These are phyloP conservation scores for Nakaseomyces sp. DNA, from an alignment of 1,139 yeast genomes.

Conservation along the genomic window DNA sequence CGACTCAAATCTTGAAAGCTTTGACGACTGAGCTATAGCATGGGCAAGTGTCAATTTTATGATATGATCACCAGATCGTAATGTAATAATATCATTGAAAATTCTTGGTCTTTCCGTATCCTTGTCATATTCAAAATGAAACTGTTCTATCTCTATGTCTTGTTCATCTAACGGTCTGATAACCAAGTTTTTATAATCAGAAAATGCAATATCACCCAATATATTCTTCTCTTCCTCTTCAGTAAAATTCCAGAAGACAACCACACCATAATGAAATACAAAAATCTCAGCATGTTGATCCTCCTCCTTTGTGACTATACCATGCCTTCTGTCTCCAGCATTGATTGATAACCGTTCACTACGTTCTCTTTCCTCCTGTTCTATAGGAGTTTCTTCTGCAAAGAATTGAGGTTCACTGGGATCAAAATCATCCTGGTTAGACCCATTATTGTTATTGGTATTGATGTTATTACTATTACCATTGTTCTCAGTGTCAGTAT, in stretches of 20 bases:
- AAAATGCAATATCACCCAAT: conserved; percentile 80
- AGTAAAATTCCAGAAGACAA: conserved; percentile 94
- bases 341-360: conserved; percentile 1
- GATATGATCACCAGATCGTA: conserved; percentile 84
- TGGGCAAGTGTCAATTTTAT: conserved; percentile 89
- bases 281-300: conserved; percentile 85
- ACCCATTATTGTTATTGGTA: conserved; percentile 22
- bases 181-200: conserved; percentile 38
- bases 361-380: conserved; percentile 4
- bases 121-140: conserved; percentile 82
- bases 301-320: conserved; percentile 9
- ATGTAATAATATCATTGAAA: conserved; percentile 87
- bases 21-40: conserved; percentile 94
- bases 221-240: conserved; percentile 89
- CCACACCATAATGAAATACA: conserved; percentile 83
- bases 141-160: conserved; percentile 91
- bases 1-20: conserved; percentile 81
- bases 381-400: conserved; percentile 32
- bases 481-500: conserved; percentile 29
- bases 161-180: conserved; percentile 76
- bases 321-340: conserved; percentile 8
- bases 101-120: conserved; percentile 79
- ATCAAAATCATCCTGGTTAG: conserved; percentile 38
- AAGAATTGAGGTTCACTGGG: conserved; percentile 63
- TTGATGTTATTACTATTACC: conserved; percentile 7